Evolutionary conservation across 805 yeast genomes (phyloP).

Genomic region (Cyberlindnera amylophila): DNA sequence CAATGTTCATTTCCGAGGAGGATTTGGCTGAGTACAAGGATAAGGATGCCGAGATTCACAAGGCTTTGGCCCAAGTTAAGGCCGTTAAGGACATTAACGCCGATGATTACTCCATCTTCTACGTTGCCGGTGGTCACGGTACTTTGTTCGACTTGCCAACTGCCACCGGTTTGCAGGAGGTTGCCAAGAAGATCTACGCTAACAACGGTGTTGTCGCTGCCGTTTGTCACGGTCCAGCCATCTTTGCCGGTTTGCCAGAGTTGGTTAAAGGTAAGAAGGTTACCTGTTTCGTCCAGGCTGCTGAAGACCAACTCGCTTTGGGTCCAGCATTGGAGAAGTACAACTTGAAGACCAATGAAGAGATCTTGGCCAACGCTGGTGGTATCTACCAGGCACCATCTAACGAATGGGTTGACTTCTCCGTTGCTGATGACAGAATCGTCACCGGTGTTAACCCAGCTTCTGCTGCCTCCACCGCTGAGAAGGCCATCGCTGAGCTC

Average conservation of each 20-base stretch:
- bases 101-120: constrained; percentile 48
- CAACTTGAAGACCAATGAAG: constrained; percentile 36
- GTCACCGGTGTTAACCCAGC: constrained; percentile 69
- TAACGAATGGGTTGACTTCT: constrained; percentile 45
- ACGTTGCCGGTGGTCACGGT: constrained; percentile 68
- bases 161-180: constrained; percentile 41
- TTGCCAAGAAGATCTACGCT: constrained; percentile 45
- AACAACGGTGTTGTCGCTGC: constrained; percentile 57
- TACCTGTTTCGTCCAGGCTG: constrained; percentile 55
- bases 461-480: constrained; percentile 48
- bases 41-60: constrained; percentile 35
- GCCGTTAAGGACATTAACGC: constrained; percentile 47
- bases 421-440: constrained; percentile 52
- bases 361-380: constrained; percentile 35
- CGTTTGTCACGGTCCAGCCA: constrained; percentile 67
- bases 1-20: constrained; percentile 38
- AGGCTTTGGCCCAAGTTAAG: constrained; percentile 38
- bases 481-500: constrained; percentile 30
- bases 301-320: constrained; percentile 39
- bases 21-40: constrained; percentile 41
- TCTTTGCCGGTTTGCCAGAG: constrained; percentile 47
- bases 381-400: constrained; percentile 45
- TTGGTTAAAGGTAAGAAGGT: constrained; percentile 49
- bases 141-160: constrained; percentile 54
- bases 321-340: constrained; percentile 10